Evolutionary conservation across 768 basidiomycete genomes (phyloP).

Genomic region (Leccinum subtestaceum): DNA sequence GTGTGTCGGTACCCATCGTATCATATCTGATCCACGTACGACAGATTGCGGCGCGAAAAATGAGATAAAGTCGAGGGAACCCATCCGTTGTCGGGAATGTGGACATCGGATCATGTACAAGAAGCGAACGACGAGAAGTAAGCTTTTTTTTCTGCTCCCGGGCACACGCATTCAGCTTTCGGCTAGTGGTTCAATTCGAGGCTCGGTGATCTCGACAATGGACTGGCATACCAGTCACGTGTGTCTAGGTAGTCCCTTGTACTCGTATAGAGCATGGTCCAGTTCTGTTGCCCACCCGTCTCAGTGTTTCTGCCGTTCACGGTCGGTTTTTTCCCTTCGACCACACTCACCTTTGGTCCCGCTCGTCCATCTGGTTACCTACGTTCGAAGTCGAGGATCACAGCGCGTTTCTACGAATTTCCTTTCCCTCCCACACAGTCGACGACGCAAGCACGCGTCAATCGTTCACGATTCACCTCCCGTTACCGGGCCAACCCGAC

Average conservation of each 20-base stretch:
- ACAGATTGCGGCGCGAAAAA: slow-evolving; percentile 91
- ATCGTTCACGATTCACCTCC: background rate
- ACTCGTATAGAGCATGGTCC: background rate
- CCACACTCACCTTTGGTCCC: no score
- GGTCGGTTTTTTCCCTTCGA: background rate
- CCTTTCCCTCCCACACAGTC: no score
- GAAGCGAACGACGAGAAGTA: slow-evolving; percentile 91
- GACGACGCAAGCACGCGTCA: no score
- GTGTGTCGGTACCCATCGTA: background rate
- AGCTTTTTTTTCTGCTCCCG: slow-evolving; percentile 30
- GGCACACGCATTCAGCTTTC: background rate
- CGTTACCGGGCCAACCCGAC: no score
- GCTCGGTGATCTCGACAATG: slow-evolving; percentile 23
- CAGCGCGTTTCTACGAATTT: background rate
- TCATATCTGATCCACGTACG: slow-evolving; percentile 11
- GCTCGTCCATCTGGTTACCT: no score
- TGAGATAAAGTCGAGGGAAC: slow-evolving; percentile 86
- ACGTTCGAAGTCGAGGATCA: background rate
- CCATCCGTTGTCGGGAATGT: slow-evolving; percentile 93
- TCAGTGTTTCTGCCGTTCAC: background rate
- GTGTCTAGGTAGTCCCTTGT: background rate
- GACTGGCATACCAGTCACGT: background rate
- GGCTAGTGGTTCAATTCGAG: slow-evolving; percentile 35
- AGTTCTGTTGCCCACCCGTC: background rate
- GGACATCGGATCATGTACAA: slow-evolving; percentile 99